Conservation (phyloP, 129 eudicot species). For the Pseudognaphalium luteoalbum region DNA sequence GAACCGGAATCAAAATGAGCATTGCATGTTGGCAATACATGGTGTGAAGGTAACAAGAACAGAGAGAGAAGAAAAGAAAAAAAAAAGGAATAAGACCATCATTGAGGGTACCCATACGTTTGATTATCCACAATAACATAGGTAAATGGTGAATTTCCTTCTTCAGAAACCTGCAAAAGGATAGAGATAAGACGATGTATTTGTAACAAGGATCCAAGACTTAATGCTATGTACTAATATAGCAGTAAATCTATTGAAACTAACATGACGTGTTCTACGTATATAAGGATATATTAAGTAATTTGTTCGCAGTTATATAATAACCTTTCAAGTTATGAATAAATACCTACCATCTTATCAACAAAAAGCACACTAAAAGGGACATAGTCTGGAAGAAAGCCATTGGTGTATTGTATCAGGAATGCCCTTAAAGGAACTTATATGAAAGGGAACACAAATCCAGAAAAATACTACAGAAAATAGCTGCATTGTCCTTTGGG, state of each 20-base stretch:
- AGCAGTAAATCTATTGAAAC: not conserved
- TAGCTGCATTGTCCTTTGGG: not conserved
- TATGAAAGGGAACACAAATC: constrained; percentile 5
- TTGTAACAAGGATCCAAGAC: constrained; percentile 6
- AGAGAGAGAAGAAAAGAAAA: too few species aligned
- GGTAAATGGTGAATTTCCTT: constrained; percentile 86
- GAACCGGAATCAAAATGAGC: not conserved
- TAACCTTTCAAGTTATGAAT: constrained; percentile 9
- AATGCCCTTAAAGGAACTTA: not conserved
- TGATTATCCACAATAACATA: constrained; percentile 86
- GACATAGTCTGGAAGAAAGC: not conserved
- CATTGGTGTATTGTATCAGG: constrained; percentile 1
- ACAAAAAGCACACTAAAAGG: not conserved
- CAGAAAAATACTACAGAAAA: not conserved
- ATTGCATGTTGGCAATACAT: not conserved
- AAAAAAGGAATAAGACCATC: not conserved
- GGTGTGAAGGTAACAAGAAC: not conserved
- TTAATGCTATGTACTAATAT: constrained; percentile 4
- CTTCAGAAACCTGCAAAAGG: constrained; percentile 71
- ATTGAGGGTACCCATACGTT: constrained; percentile 53
- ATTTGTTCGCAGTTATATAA: not conserved
- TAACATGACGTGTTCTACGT: not conserved
- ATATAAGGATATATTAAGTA: not conserved
- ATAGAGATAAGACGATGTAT: constrained; percentile 7
- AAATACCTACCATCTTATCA: not conserved